A percentile compares a stretch with the other conserved stretches of the same genome.
Conservation (phyloP, 129 eudicot genomes). For the Ambrosia trifida region DNA sequence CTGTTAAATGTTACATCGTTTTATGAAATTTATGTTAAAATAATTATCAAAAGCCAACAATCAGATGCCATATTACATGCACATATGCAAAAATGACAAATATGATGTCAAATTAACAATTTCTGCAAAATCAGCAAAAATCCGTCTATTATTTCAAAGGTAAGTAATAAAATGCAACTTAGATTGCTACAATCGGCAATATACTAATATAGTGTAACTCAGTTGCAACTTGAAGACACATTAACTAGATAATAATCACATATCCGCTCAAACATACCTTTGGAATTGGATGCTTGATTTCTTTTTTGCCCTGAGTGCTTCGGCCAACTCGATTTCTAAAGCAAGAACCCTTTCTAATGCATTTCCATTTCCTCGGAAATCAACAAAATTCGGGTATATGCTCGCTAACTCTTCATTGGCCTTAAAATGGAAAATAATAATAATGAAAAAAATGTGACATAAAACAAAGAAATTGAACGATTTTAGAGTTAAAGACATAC, state of each 20-base stretch:
- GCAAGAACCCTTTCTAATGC: conserved; percentile 94
- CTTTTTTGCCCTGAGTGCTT: conserved; percentile 72
- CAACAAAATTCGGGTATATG: conserved; percentile 68
- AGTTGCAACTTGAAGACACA: background rate
- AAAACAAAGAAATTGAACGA: background rate
- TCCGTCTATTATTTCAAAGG: background rate
- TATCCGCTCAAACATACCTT: conserved; percentile 49
- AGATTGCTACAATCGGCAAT: background rate
- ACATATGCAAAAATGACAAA: background rate
- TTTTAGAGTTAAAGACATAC: conserved; percentile 36
- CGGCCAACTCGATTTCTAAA: conserved; percentile 97
- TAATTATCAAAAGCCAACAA: background rate
- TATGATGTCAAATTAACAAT: background rate
- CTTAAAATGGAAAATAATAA: conserved; percentile 29
- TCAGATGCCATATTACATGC: background rate
- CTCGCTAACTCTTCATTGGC: conserved; percentile 73
- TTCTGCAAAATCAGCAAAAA: background rate
- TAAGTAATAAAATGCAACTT: background rate
- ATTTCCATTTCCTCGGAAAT: conserved; percentile 62
- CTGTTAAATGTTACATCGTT: background rate
- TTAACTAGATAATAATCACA: background rate
- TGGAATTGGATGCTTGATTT: conserved; percentile 75
- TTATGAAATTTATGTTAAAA: background rate
- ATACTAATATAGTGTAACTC: background rate
- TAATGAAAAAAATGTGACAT: background rate